These are phyloP conservation scores for Didymellaceae sp. DNA, from an alignment of 2,329 filamentous ascomycete genomes.

Conservation along the genomic window DNA sequence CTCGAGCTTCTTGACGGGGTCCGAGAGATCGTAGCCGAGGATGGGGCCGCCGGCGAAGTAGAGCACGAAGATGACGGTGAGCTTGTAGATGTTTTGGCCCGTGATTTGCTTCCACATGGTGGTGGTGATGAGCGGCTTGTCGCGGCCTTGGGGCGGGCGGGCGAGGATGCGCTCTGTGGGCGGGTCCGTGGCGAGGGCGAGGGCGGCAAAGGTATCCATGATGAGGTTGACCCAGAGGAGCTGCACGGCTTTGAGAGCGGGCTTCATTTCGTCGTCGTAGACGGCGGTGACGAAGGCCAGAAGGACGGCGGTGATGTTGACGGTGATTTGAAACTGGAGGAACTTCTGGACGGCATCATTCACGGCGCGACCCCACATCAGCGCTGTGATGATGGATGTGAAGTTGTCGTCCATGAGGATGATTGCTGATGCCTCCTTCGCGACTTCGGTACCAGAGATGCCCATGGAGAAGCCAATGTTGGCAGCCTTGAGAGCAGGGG, in stretches of 20 bases:
- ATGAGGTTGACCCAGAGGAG: slow-evolving; percentile 98
- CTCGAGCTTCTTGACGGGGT: slow-evolving; percentile 50
- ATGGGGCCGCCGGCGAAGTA: slow-evolving; percentile 67
- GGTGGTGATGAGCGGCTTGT: slow-evolving; percentile 76
- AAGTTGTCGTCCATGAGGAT: slow-evolving; percentile 98
- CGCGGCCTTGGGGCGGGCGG: slow-evolving; percentile 83
- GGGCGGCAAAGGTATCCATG: slow-evolving; percentile 93
- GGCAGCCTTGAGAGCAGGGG: slow-evolving; percentile 93
- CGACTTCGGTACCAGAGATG: slow-evolving; percentile 85
- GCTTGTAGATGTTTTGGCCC: slow-evolving; percentile 67
- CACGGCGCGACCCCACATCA: slow-evolving; percentile 94
- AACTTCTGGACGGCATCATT: slow-evolving; percentile 99
- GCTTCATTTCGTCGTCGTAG: slow-evolving; percentile 79
- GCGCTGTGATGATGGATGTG: slow-evolving; percentile 90
- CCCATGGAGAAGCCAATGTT: slow-evolving; percentile 99
- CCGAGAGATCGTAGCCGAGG: slow-evolving; percentile 58
- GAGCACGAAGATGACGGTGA: slow-evolving; percentile 64
- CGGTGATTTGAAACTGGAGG: slow-evolving; percentile 94
- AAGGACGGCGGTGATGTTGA: slow-evolving; percentile 96
- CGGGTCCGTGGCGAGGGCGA: slow-evolving; percentile 94
- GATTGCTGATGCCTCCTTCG: slow-evolving; percentile 95
- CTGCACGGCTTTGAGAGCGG: slow-evolving; percentile 93
- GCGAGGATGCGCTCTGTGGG: slow-evolving; percentile 95
- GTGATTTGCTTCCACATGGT: slow-evolving; percentile 71
- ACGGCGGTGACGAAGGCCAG: slow-evolving; percentile 98